phyloP scores from a whole-genome alignment of 805 yeast species.

The Scheffersomyces spartinae region DNA sequence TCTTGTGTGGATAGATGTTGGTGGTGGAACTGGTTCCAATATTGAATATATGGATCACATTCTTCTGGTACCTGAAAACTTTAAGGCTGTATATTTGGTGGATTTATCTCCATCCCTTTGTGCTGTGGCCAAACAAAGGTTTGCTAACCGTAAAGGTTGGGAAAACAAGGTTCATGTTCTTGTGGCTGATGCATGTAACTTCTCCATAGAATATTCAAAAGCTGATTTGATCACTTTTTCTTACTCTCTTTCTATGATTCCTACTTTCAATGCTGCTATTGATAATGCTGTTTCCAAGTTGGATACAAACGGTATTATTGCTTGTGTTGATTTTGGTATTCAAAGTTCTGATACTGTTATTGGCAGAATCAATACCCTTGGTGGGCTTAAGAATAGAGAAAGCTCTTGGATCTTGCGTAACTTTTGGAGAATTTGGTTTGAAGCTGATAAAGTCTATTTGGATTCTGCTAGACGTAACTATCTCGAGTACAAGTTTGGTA shows the following conservation, averaged over 20 bases:
- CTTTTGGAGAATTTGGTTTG: conserved; percentile 85
- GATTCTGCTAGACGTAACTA: conserved; percentile 77
- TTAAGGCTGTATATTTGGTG: conserved; percentile 58
- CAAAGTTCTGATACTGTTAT: conserved; percentile 53
- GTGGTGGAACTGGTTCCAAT: conserved; percentile 82
- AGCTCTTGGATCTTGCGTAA: conserved; percentile 69
- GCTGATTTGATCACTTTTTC: conserved; percentile 75
- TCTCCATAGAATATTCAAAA: conserved; percentile 31
- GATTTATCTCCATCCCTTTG: conserved; percentile 73
- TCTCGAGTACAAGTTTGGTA: conserved; percentile 73
- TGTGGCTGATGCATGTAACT: conserved; percentile 68
- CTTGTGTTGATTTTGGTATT: conserved; percentile 73
- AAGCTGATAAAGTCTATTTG: conserved; percentile 66
- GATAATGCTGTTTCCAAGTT: conserved; percentile 50
- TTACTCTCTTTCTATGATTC: conserved; percentile 78
- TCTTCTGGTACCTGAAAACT: conserved; percentile 30
- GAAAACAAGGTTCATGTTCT: conserved; percentile 52
- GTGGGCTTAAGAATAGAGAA: conserved; percentile 62
- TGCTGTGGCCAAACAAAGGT: conserved; percentile 55
- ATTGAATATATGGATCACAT: conserved; percentile 62
- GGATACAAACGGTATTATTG: conserved; percentile 47
- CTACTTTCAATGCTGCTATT: conserved; percentile 66
- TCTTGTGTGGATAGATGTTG: conserved; percentile 71
- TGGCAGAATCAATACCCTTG: conserved; percentile 63
- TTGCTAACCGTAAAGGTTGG: conserved; percentile 26